Conservation (phyloP, 1,284 basidiomycete species). For the Ceratorhiza oryzae-sativae region DNA sequence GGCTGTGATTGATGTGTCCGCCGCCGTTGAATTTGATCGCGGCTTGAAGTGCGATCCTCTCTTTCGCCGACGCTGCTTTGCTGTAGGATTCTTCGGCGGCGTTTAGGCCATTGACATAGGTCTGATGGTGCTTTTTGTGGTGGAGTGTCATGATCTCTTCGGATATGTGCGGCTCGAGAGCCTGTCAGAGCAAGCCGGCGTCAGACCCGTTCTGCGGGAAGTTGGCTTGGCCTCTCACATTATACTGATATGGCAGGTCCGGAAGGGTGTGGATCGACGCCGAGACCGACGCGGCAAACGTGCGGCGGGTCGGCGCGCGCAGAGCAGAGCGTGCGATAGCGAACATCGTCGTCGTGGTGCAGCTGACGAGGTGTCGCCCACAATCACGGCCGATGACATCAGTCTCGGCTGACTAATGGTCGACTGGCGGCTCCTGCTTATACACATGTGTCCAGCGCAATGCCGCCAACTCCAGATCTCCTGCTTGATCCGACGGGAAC, state of each 20-base stretch:
- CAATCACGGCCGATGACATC: constrained; percentile 3
- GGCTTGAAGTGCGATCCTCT: constrained; percentile 77
- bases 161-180: constrained; percentile 82
- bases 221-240: constrained; percentile 60
- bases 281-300: constrained; percentile 52
- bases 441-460: neutral
- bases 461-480: neutral
- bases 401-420: neutral
- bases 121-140: constrained; percentile 87
- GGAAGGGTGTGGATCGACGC: constrained; percentile 72
- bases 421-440: constrained; percentile 1
- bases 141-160: constrained; percentile 84
- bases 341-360: constrained; percentile 55
- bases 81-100: constrained; percentile 47
- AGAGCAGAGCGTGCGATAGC: constrained; percentile 55
- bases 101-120: constrained; percentile 77
- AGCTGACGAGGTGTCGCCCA: constrained; percentile 43
- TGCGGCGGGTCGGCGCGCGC: constrained; percentile 49
- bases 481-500: constrained; percentile 13
- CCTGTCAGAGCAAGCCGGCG: constrained; percentile 50
- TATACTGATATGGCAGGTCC: constrained; percentile 88
- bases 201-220: neutral
- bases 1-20: constrained; percentile 88
- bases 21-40: constrained; percentile 78
- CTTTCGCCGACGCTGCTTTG: constrained; percentile 62